Base-by-base conservation (phyloP, 192 early-diverging fungal genomes). In the Gorgonomyces haynaldii region DNA sequence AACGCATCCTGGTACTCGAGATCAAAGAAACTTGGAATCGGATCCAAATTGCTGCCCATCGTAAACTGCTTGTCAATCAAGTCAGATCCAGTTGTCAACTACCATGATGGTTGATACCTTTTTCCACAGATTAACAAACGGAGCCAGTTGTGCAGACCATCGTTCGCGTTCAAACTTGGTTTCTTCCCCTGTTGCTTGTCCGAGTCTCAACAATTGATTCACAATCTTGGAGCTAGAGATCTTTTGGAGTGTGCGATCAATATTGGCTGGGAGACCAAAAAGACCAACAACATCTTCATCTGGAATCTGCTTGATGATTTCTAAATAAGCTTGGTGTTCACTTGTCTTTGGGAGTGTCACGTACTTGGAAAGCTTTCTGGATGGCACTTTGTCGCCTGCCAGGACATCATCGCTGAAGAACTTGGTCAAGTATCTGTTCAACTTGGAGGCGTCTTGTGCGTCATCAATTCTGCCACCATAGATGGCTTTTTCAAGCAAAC, bases 381-480 rank as follows among this genome's bases (percentile, higher is more conserved):
- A 52, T 4, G 69, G 64, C 13, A 43, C 38, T 22, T 54, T 48
- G 10, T 65, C 70, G 8, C 42, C 57, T 3, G 53, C 39, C 42
- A 72, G 67, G 2, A 70, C 53, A 53, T 72, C 75, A 52, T 77
- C 63, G 56, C 72, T 74, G 57, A 79, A 77, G 42, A 55, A 62
- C 45, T 63, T 37, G n/a, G 42, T 24, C 12, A 79, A 53, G 42
- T 70, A 77, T 0, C 53, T 58, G 19, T 51, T 37, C 21, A 79
- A 54, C 50, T 77, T 76, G 8, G 54, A 20, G 3, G 53, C 62
- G 50, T 79, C 76, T 8, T 65, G 43, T 6, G 37, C 12, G 50
- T 72, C 76, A 47, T 79, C 76, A 21, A 79, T 64, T 19, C 68
- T 36, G 12, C 76, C 76, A n/a, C 76, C 76, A 46, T 79, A 79